Conservation (phyloP, 306 rosid genomes). For the Calophaca sinica region DNA sequence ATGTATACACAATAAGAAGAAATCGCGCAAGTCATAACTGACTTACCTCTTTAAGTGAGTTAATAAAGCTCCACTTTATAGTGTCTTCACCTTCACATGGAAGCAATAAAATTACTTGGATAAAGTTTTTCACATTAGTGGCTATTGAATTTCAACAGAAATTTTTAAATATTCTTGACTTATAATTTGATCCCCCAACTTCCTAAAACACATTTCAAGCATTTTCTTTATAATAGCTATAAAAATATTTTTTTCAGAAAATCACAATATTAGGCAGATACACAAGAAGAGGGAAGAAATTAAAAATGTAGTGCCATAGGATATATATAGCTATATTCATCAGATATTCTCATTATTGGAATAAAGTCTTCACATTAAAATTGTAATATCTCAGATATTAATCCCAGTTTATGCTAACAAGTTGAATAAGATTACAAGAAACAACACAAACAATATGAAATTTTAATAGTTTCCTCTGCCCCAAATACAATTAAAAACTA, state of each 20-base stretch:
- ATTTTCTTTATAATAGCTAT: conserved; percentile 5
- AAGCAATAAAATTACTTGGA: conserved; percentile 71
- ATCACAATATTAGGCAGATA: neutral
- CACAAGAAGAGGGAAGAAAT: conserved; percentile 29
- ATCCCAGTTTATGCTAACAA: neutral
- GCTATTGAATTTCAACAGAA: neutral
- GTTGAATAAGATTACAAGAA: neutral
- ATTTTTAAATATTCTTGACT: neutral
- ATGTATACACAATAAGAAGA: neutral
- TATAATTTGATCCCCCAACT: neutral
- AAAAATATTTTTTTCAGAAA: neutral
- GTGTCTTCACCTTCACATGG: conserved; percentile 96
- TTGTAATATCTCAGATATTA: neutral
- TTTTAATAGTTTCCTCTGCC: neutral
- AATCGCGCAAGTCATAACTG: neutral
- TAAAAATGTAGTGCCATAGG: neutral
- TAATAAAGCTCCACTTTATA: conserved; percentile 89
- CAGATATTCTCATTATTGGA: conserved; percentile 20
- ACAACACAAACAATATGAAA: conserved; percentile 23
- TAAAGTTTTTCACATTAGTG: conserved; percentile 53
- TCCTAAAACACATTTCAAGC: conserved; percentile 13
- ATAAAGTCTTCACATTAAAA: neutral
- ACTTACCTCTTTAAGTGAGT: conserved; percentile 99
- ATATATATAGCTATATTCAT: conserved; percentile 15
- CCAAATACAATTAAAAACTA: conserved; percentile 12